Evolutionary conservation across 2,329 filamentous ascomycete genomes (phyloP), one percentile per base, ranked within the genome.

Genomic region (Alternaria postmessia): DNA sequence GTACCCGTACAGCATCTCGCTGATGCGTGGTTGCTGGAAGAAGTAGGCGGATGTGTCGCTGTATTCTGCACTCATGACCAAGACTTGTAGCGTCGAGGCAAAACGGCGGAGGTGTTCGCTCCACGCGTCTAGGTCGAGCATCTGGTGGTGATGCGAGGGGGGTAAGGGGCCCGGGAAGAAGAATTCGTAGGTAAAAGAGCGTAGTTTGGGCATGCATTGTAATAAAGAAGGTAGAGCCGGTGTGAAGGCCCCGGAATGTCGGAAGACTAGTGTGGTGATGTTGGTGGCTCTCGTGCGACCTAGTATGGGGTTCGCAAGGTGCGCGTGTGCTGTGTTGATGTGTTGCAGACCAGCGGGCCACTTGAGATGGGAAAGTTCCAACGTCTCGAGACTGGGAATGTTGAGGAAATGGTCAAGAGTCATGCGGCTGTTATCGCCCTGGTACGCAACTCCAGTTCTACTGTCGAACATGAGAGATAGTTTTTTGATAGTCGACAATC

Each of bases 141-240:
- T 64, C 24, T 41, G 39, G 4, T 59, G 43, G n/a, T 26, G 24
- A 26, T 26, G 6, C 24, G 24, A 26, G 24, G 24, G 24, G 24
- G 24, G 24, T 7, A 26, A 26, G 6, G 24, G 24, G 24, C 24
- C 24, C 54, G 22, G 56, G 38, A 66, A 68, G n/a, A 59, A 64
- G 12, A 72, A 60, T 24, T 75, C 72, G 39, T 63, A 74, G 3
- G 68, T 70, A 3, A 75, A 60, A 5, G 67, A 69, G 6, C 53
- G 54, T 8, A 75, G 59, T 20, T 67, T 68, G 20, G 67, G 69
- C 22, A 65, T 63, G 30, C 49, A 61, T 18, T 42, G 26, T 5
- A 75, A 47, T 5, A 72, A 39, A 0, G 51, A 49, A 8, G 42
- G 20, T 3, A 73, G 36, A 16, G 46, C 51, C 5, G 52, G 34